These are phyloP conservation scores for Fusarium nelsonii DNA, from an alignment of 2,329 filamentous ascomycete species.

Conservation along the genomic window DNA sequence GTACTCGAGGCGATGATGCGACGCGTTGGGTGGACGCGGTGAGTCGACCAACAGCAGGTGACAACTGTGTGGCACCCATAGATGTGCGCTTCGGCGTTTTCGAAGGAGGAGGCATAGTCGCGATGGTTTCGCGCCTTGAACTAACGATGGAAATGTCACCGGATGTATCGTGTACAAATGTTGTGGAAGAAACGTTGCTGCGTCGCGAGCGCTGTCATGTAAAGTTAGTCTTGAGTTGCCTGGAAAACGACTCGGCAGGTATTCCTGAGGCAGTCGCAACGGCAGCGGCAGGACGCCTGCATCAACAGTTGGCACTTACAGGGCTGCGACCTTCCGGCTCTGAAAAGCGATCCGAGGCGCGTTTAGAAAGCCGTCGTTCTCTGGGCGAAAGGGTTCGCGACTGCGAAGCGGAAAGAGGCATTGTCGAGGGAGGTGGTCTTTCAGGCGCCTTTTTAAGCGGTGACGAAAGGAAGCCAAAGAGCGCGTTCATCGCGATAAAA, in stretches of 20 bases:
- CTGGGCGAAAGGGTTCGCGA: constrained; percentile 32
- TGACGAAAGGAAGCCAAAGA: constrained; percentile 39
- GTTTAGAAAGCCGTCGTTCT: constrained; percentile 30
- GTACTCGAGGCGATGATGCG: not conserved
- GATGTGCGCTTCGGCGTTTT: constrained; percentile 1
- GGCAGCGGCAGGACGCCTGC: not conserved
- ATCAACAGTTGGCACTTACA: constrained; percentile 20
- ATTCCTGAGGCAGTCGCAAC: not conserved
- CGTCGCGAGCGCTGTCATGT: constrained; percentile 26
- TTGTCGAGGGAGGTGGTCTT: constrained; percentile 16
- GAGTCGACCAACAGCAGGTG: not conserved
- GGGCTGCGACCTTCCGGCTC: constrained; percentile 31
- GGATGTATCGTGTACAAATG: constrained; percentile 15
- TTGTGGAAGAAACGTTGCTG: constrained; percentile 30
- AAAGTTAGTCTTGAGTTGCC: not conserved
- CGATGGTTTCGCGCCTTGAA: constrained; percentile 11
- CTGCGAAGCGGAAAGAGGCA: constrained; percentile 29
- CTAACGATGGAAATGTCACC: constrained; percentile 15
- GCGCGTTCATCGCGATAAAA: constrained; percentile 18
- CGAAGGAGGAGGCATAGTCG: constrained; percentile 15
- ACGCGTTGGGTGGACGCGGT: not conserved
- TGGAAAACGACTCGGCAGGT: not conserved
- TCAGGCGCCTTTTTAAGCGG: constrained; percentile 39
- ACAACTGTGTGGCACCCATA: not conserved
- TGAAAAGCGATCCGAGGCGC: constrained; percentile 18